Percentiles rank a stretch among this genome's conserved stretches.
Conservation (phyloP, 108 stramenopile genomes). For the Phaeodactylum tricornutum region DNA sequence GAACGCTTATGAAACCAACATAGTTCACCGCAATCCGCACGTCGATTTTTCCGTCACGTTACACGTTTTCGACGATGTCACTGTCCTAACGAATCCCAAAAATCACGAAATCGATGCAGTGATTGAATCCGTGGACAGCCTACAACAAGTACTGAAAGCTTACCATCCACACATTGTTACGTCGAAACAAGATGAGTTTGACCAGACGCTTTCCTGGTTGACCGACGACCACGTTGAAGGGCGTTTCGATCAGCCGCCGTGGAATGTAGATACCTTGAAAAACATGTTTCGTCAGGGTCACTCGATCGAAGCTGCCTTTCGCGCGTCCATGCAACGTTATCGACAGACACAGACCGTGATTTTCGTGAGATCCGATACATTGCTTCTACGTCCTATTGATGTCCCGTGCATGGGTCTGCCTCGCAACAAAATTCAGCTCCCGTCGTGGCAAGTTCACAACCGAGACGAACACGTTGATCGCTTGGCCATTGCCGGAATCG, state of each 20-base stretch:
- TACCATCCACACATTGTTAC: no score
- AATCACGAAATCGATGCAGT: background rate
- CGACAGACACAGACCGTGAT: background rate
- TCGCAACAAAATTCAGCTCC: background rate
- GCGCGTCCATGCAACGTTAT: background rate
- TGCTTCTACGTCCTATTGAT: background rate
- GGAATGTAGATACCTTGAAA: background rate
- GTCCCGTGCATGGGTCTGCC: background rate
- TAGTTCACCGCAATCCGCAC: background rate
- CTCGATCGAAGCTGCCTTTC: background rate
- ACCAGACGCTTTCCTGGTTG: no score
- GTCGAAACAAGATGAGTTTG: no score
- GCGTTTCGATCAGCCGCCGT: no score
- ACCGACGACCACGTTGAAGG: no score
- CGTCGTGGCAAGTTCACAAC: slow-evolving; percentile 2
- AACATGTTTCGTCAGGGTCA: slow-evolving; percentile 2
- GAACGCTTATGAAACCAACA: background rate
- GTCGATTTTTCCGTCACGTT: background rate
- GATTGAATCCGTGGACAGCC: background rate
- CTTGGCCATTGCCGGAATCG: background rate
- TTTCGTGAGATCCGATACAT: background rate
- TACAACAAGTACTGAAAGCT: no score
- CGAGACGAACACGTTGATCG: slow-evolving; percentile 1
- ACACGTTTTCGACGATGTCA: background rate
- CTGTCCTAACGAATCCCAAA: background rate